Base-by-base conservation (phyloP, 164 flowering plant species). In the Vitis labrusca region DNA sequence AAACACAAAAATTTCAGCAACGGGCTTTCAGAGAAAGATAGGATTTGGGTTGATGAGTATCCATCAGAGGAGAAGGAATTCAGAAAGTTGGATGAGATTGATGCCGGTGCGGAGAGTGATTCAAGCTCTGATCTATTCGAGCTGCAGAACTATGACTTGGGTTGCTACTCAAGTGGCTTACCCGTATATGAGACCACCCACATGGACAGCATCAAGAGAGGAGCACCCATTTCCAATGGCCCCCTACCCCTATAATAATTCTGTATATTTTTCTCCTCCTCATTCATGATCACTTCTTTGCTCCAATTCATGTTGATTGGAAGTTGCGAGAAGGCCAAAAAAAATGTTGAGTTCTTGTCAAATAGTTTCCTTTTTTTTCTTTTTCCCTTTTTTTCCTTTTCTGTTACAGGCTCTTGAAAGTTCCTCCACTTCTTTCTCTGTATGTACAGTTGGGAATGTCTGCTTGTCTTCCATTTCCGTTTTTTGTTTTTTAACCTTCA, bases 71-170 rank as follows among this genome's bases (percentile, higher is more conserved):
- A 80, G 58, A 73, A 80, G 51, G 80, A 80, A 16, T 54, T 67
- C 16, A 77, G 54, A 50, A 78, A 75, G 29, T 71, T 75, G 51
- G 62, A 56, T 59, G 78, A 64, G 29, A 74, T 64, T 10, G 93
- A 85, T 65, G 91, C 82, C 73, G 93, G 87, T 10, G 86, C 64
- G 47, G 94, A 93, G 15, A 94, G 97, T 77, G 98, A 94, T 77
- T 87, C 98, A 71, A 92, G 98, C 70, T 94, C 98, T 64, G 98
- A 94, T 85, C 79, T 94, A 71, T 94, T 94, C 72, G 98, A 94
- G 77, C 73, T 94, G 73, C 89, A 83, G 54, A 91, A 87, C 69
- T 83, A 83, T 80, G 94, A 89, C 23, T 74, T 90, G 80, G 89
- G 85, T 73, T 78, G 67, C 49, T 85, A 71, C 59, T 83, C 88